Conservation (phyloP, 2,329 filamentous ascomycete genomes). For the Ophiostoma montium region DNA sequence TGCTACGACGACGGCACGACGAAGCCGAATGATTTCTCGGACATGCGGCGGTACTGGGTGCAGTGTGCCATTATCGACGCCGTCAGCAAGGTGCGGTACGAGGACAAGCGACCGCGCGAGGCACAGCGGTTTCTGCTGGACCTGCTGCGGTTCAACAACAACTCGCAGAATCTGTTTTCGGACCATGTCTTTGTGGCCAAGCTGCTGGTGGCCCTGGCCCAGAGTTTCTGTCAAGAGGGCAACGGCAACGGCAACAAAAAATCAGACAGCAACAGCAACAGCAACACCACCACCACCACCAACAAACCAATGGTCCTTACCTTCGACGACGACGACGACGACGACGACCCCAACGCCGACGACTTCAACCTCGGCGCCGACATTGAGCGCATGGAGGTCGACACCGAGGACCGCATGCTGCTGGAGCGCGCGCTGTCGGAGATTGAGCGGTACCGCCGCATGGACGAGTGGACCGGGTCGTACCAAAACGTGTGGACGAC, state of each 20-base stretch:
- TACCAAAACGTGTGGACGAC: constrained; percentile 55
- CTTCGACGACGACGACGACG: constrained; percentile 18
- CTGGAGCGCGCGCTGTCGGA: constrained; percentile 42
- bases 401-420: constrained; percentile 26
- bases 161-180: constrained; percentile 75
- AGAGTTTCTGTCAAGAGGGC: constrained; percentile 45
- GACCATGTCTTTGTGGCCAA: constrained; percentile 81
- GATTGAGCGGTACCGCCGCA: constrained; percentile 51
- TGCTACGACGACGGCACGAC: constrained; percentile 73
- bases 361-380: constrained; percentile 22
- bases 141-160: constrained; percentile 86
- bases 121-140: constrained; percentile 79
- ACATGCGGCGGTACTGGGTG: constrained; percentile 72
- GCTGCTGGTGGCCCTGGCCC: constrained; percentile 51
- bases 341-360: constrained; percentile 21
- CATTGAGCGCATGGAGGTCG: constrained; percentile 26
- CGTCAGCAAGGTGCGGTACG: constrained; percentile 64
- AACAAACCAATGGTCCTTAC: constrained; percentile 19
- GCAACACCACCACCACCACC: not conserved
- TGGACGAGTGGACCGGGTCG: constrained; percentile 54
- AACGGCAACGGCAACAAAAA: constrained; percentile 11
- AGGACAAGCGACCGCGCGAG: constrained; percentile 62
- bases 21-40: constrained; percentile 77
- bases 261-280: not conserved
- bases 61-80: constrained; percentile 72